phyloP scores from a whole-genome alignment of 768 basidiomycete species.

The Suillus tomentosus region DNA sequence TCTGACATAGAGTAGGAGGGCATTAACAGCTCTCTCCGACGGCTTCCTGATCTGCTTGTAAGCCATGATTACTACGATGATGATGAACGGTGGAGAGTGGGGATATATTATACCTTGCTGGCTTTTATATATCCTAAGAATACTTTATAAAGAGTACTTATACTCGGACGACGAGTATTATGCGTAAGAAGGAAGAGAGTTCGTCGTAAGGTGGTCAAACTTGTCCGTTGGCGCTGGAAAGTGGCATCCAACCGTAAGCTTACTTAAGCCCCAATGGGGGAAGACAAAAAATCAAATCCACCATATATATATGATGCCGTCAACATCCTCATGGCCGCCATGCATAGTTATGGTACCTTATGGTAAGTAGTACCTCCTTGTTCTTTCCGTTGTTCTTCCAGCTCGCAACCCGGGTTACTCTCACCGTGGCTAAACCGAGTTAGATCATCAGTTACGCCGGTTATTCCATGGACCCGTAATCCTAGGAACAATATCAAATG shows the following conservation, averaged over 20 bases:
- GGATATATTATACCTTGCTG: neutral
- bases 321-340: slow-evolving; percentile 2
- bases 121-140: neutral
- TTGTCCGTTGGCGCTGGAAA: slow-evolving; percentile 1
- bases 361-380: neutral
- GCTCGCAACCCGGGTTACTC: slow-evolving; percentile 1
- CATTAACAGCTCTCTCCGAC: slow-evolving; percentile 33
- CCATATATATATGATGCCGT: neutral
- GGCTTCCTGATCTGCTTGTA: slow-evolving; percentile 26
- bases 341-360: neutral
- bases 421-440: neutral
- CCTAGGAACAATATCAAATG: too few species aligned
- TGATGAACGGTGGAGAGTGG: neutral
- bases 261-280: neutral
- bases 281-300: neutral
- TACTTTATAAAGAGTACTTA: slow-evolving; percentile 1
- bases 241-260: neutral
- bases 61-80: neutral
- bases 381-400: slow-evolving; percentile 7
- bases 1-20: slow-evolving; percentile 56
- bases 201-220: neutral
- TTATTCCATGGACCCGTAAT: neutral
- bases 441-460: neutral
- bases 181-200: neutral
- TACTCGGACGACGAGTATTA: neutral